A percentile compares a stretch with the other conserved stretches of the same genome.
Evolutionary conservation across 2,329 filamentous ascomycete species (phyloP).

Genomic region (Scopulariopsis brevicaulis): DNA sequence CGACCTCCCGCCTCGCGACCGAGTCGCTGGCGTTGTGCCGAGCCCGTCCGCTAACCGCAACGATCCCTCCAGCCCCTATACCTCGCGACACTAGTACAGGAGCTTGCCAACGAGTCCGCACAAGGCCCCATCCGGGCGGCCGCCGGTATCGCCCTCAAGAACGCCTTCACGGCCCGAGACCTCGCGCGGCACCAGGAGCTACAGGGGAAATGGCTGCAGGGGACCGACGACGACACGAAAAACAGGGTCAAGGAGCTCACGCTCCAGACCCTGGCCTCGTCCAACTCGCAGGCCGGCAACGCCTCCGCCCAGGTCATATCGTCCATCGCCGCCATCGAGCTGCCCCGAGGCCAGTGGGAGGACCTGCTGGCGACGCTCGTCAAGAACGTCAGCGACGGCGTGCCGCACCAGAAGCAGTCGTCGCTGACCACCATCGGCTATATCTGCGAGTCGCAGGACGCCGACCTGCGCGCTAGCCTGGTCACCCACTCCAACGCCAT

Average conservation of each 20-base stretch:
- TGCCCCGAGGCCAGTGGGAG: constrained; percentile 86
- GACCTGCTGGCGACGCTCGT: constrained; percentile 85
- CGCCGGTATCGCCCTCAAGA: constrained; percentile 93
- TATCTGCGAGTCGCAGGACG: constrained; percentile 92
- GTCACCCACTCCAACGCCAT: constrained; percentile 92
- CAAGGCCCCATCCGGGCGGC: constrained; percentile 80
- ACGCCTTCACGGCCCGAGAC: constrained; percentile 93
- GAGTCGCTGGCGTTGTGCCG: not conserved
- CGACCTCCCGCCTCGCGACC: not conserved
- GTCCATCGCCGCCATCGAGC: constrained; percentile 86
- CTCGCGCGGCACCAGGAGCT: constrained; percentile 76
- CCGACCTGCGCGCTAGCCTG: constrained; percentile 71
- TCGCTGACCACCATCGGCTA: constrained; percentile 96
- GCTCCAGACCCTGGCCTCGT: constrained; percentile 75
- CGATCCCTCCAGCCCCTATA: constrained; percentile 62
- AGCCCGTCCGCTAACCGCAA: constrained; percentile 6
- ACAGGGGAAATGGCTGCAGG: constrained; percentile 84
- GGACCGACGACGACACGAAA: constrained; percentile 75
- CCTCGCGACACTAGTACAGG: constrained; percentile 81
- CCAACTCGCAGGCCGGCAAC: constrained; percentile 71
- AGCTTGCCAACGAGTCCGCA: constrained; percentile 83
- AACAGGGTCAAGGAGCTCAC: constrained; percentile 77
- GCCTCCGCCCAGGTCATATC: constrained; percentile 92
- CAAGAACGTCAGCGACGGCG: constrained; percentile 81
- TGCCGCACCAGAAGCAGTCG: constrained; percentile 82